Evolutionary conservation across 2,329 filamentous ascomycete species (phyloP), one percentile per base, ranked within the genome.

Genomic region (Diaporthe sp.): DNA sequence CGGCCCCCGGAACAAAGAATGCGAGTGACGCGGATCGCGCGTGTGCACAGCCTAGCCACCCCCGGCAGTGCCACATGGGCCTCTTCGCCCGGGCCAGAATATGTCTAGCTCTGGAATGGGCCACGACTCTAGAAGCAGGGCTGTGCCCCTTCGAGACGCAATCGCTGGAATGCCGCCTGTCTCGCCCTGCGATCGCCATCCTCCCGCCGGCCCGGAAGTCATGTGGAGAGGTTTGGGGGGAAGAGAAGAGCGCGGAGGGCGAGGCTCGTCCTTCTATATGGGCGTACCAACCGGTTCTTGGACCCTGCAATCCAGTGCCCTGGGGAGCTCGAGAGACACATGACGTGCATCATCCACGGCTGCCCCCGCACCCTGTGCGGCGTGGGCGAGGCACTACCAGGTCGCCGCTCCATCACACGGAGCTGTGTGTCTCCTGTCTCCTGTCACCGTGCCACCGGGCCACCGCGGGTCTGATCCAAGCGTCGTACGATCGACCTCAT

Each of bases 371-470:
- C 44, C 31, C 34, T 15, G 34, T 39, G 31, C 46, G 46, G 65
- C 28, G n/a, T 42, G 15, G 65, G 49, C 65, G 46, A 68, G 13
- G 34, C 39, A 39, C 65, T 25, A 28, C 13, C 15, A 17, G 7
- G 31, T 39, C 31, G 31, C 7, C n/a, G 46, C 34, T 55, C 65
- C 4, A 55, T n/a, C 46, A 53, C 65, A 55, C 15, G 34, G 34
- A 55, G 34, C 4, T 39, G 65, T 37, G 22, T 25, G 44, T 19
- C 46, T 53, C 42, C 28, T 65, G n/a, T 34, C 39, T 65, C 65
- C 46, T 68, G 31, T 22, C 31, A 19, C 65, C 34, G 28, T 67
- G 65, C 65, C 8, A 19, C 65, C 34, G 28, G 51, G 65, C 65
- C 8, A 19, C 31, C 31, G 19, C 60, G 8, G 6, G 8, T 25